Conservation (phyloP, 768 basidiomycete genomes). For the Boletus tomentosulus region DNA sequence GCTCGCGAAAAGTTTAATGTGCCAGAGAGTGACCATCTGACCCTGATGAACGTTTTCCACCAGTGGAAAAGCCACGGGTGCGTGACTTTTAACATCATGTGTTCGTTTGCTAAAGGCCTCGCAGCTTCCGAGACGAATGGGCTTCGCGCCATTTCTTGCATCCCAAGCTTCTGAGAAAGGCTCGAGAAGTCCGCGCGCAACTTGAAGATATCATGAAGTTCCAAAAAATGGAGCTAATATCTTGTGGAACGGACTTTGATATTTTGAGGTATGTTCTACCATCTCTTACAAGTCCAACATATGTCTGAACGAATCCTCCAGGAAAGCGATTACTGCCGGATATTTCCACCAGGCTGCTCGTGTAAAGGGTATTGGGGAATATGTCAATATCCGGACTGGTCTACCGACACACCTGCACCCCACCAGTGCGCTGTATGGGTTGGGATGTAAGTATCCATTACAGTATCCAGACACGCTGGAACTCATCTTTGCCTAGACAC, state of each 20-base stretch:
- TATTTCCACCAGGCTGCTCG: slow-evolving; percentile 99
- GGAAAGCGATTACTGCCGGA: slow-evolving; percentile 95
- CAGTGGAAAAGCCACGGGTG: slow-evolving; percentile 98
- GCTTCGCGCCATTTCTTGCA: slow-evolving; percentile 93
- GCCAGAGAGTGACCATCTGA: slow-evolving; percentile 96
- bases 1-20: slow-evolving; percentile 98
- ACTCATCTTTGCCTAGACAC: slow-evolving; percentile 55
- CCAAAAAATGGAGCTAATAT: slow-evolving; percentile 92
- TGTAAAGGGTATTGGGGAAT: slow-evolving; percentile 98
- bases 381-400: slow-evolving; percentile 94
- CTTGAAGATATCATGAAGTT: slow-evolving; percentile 99
- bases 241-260: slow-evolving; percentile 94
- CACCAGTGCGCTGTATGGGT: slow-evolving; percentile 92
- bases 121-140: slow-evolving; percentile 92
- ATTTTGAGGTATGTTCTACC: slow-evolving; percentile 55
- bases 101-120: slow-evolving; percentile 3
- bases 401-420: slow-evolving; percentile 95
- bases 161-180: slow-evolving; percentile 92
- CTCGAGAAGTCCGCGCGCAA: slow-evolving; percentile 91
- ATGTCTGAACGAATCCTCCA: slow-evolving; percentile 26
- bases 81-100: slow-evolving; percentile 22
- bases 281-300: background rate
- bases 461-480: background rate
- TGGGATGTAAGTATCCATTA: slow-evolving; percentile 68
- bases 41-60: slow-evolving; percentile 91